Evolutionary conservation across 2,329 filamentous ascomycete genomes (phyloP).

Genomic region (Colletotrichum karsti): DNA sequence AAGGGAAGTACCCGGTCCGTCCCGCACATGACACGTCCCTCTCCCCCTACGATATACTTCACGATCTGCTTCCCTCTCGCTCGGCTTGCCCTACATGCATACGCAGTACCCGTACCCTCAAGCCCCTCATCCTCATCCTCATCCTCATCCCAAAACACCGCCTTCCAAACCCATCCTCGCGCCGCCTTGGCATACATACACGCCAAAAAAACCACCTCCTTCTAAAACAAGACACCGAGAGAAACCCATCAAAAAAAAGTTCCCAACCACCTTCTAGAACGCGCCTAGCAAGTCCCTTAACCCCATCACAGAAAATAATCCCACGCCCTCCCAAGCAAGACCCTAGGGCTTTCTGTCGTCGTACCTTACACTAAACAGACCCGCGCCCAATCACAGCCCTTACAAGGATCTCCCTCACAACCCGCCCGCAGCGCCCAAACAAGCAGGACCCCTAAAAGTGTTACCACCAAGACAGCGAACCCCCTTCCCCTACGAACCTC

Average conservation of each 20-base stretch:
- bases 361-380: neutral
- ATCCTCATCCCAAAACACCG: neutral
- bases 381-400: neutral
- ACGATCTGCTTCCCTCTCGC: too few species aligned
- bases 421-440: neutral
- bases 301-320: neutral
- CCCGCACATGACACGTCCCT: neutral
- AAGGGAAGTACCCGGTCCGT: neutral
- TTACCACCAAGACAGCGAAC: too few species aligned
- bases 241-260: neutral
- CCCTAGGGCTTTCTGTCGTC: neutral
- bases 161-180: neutral
- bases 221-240: neutral
- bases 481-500: neutral
- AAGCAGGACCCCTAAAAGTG: constrained; percentile 3
- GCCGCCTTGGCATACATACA: neutral
- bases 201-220: neutral
- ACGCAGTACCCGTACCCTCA: too few species aligned
- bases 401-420: neutral
- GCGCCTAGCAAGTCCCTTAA: neutral
- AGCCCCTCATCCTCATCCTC: neutral
- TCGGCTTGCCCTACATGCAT: too few species aligned
- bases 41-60: too few species aligned
- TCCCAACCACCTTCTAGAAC: constrained; percentile 1
- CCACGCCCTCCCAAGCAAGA: neutral